Evolutionary conservation across 805 yeast species (phyloP).

Genomic region (Metschnikowia borealis): DNA sequence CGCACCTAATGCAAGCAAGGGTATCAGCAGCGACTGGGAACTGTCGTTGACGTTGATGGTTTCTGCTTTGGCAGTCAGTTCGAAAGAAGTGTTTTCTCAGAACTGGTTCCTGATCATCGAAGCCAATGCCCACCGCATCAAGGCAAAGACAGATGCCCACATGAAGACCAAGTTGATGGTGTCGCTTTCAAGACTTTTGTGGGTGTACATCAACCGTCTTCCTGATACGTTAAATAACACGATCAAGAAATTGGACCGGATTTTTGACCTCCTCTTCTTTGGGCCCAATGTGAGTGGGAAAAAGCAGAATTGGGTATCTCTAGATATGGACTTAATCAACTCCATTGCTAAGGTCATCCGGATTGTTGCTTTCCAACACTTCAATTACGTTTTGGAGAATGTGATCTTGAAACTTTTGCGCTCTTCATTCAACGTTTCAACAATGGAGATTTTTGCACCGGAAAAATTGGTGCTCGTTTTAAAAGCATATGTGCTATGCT

Average conservation of each 20-base stretch:
- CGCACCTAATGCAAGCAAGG: conserved; percentile 3
- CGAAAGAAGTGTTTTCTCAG: conserved; percentile 65
- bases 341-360: conserved; percentile 73
- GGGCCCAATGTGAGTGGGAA: conserved; percentile 36
- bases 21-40: conserved; percentile 50
- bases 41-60: conserved; percentile 62
- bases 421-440: conserved; percentile 52
- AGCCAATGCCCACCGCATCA: conserved; percentile 53
- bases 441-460: conserved; percentile 58
- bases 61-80: conserved; percentile 75
- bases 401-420: conserved; percentile 68
- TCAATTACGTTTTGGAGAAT: conserved; percentile 76
- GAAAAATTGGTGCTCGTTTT: conserved; percentile 71
- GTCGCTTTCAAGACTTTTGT: conserved; percentile 68
- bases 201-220: conserved; percentile 87
- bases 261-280: conserved; percentile 56
- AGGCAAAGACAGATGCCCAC: conserved; percentile 53
- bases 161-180: conserved; percentile 55
- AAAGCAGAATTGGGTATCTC: conserved; percentile 73
- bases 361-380: conserved; percentile 71
- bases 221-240: conserved; percentile 88
- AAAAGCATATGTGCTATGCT: conserved; percentile 65
- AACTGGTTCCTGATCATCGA: conserved; percentile 74
- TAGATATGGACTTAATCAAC: conserved; percentile 57
- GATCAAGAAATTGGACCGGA: conserved; percentile 65